Conservation (phyloP, 139 green algal species). For the Closterium sp. region DNA sequence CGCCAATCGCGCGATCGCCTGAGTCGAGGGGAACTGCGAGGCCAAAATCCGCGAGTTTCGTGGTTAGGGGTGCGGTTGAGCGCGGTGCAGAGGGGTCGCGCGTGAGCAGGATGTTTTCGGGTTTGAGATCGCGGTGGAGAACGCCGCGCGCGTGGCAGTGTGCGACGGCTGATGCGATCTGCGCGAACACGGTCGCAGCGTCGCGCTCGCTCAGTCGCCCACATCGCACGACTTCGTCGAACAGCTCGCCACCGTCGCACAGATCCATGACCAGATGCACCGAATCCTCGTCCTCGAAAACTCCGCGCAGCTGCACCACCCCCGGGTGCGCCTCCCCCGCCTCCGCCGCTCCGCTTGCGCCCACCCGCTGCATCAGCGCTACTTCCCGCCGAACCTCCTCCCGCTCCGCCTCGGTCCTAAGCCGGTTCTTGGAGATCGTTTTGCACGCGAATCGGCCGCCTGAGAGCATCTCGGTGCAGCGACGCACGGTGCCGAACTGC, state of each 20-base stretch:
- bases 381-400: conserved; percentile 8
- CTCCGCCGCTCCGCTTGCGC: neutral
- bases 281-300: conserved; percentile 33
- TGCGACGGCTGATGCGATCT: conserved; percentile 2
- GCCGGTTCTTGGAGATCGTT: neutral
- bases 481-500: conserved; percentile 3
- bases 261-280: conserved; percentile 44
- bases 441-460: neutral
- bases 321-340: conserved; percentile 10
- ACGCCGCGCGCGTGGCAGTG: conserved; percentile 32
- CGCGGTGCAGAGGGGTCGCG: neutral
- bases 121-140: conserved; percentile 43
- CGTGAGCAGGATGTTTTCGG: conserved; percentile 34
- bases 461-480: neutral
- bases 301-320: conserved; percentile 31
- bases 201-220: neutral
- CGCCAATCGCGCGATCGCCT: conserved; percentile 53
- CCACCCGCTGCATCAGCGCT: neutral
- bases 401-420: neutral
- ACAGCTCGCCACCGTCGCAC: conserved; percentile 35
- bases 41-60: conserved; percentile 33
- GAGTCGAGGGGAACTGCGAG: neutral
- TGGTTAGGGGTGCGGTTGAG: neutral
- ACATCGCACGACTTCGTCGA: neutral
- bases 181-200: conserved; percentile 16